Base-by-base conservation (phyloP, 495 filamentous ascomycete species). In the Terfezia claveryi region DNA sequence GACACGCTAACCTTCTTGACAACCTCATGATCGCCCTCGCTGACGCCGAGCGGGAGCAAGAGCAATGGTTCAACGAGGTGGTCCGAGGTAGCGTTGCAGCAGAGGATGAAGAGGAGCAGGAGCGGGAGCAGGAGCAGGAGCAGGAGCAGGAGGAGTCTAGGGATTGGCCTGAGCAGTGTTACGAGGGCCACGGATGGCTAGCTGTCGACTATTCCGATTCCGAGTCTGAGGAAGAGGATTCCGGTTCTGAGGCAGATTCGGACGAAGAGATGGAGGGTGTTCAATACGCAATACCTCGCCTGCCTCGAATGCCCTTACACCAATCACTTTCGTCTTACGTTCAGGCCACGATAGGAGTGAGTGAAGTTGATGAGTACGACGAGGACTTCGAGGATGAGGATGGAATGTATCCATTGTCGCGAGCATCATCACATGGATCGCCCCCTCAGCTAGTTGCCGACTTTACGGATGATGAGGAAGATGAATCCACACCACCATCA, bases 1-100 rank as follows among this genome's bases (percentile, higher is more conserved):
- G 92, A 56, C 91, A 98, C 70, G 91, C 91, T 75, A 98, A 98
- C 75, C 80, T 98, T 12, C 84, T 98, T 62, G 91, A 98, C 72
- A 80, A 80, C 11, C 73, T 98, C 61, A 96, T 95, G 91, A 73
- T 94, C 57, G 87, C 94, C 66, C 84, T 98, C 16, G 80, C 83
- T 68, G 83, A 92, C 44, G 91, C 92, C 64, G 92, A 98, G 73
- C 77, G 79, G 57, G 87, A 96, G 67, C 91, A 96, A 69, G 91
- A 96, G 70, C 81, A 76, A 54, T 96, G 92, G 92, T 96, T 95
- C 80, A 87, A 95, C 77, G 80, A 89, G 70, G 86, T 84, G 57
- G 85, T 95, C 69, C 78, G 73, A 66, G 82, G 81, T 62, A 85
- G 83, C 62, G 59, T 68, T 56, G 74, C 75, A 65, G 69, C 68